These are phyloP conservation scores for Tremella yokohamensis DNA, from an alignment of 768 basidiomycete genomes.

Conservation along the genomic window DNA sequence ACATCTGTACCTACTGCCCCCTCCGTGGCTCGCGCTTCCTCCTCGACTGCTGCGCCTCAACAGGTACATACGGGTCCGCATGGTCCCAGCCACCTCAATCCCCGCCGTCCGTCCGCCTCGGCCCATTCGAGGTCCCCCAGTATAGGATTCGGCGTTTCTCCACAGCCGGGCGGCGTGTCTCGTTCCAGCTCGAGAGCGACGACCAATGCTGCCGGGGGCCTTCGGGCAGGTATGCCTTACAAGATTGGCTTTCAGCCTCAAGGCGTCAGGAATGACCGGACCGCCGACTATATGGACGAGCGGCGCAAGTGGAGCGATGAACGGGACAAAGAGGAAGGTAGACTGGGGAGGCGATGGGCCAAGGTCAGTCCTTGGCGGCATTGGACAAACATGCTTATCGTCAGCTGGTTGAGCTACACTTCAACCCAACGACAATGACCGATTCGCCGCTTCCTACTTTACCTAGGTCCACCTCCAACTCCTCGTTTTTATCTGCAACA, in stretches of 20 bases:
- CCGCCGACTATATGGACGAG: conserved; percentile 69
- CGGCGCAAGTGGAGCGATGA: conserved; percentile 51
- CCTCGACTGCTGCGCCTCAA: conserved; percentile 7
- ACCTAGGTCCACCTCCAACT: conserved; percentile 69
- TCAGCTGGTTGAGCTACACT: conserved; percentile 55
- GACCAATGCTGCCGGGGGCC: conserved; percentile 7
- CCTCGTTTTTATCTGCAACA: conserved; percentile 42
- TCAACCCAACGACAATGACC: conserved; percentile 48
- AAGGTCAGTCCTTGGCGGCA: conserved; percentile 65
- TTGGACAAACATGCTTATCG: not conserved
- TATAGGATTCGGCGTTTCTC: conserved; percentile 11
- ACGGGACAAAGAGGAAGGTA: conserved; percentile 71
- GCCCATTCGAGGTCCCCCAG: conserved; percentile 13
- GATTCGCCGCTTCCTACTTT: conserved; percentile 37
- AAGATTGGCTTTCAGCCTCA: conserved; percentile 89
- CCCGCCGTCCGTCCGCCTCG: conserved; percentile 13
- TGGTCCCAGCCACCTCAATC: conserved; percentile 30
- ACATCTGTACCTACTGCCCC: conserved; percentile 11
- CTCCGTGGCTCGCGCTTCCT: not conserved
- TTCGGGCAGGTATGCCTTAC: conserved; percentile 56
- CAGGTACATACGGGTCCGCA: conserved; percentile 16
- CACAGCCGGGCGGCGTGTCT: conserved; percentile 14
- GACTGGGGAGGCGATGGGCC: conserved; percentile 79
- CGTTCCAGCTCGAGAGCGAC: conserved; percentile 29
- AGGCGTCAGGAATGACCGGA: conserved; percentile 72